phyloP scores from a whole-genome alignment of 352 stramenopile species.

The Phytophthora podocarpi region DNA sequence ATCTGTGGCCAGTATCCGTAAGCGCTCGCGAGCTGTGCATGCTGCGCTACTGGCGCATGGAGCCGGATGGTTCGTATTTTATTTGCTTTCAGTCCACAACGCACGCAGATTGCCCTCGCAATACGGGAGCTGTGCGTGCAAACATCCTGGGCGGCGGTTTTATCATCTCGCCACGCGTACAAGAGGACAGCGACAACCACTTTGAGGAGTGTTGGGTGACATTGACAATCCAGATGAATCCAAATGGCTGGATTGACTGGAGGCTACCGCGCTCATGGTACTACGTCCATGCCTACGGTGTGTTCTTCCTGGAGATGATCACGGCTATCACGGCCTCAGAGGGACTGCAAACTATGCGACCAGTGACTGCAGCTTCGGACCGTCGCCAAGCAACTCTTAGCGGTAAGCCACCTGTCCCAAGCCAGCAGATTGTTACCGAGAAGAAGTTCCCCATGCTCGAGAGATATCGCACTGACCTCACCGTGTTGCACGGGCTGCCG shows the following conservation, averaged over 20 bases:
- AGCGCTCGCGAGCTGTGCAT: constrained; percentile 76
- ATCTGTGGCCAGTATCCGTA: constrained; percentile 73
- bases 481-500: constrained; percentile 52
- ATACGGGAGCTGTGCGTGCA: constrained; percentile 47
- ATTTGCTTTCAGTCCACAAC: constrained; percentile 89
- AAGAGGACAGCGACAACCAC: constrained; percentile 59
- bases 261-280: constrained; percentile 64
- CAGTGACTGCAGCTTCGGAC: constrained; percentile 27
- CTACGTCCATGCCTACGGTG: constrained; percentile 78
- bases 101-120: constrained; percentile 53
- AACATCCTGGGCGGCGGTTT: constrained; percentile 81
- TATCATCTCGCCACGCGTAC: constrained; percentile 59
- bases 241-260: constrained; percentile 77
- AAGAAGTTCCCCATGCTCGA: constrained; percentile 64
- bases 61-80: constrained; percentile 82
- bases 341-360: constrained; percentile 26
- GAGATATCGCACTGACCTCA: constrained; percentile 66
- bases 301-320: constrained; percentile 84
- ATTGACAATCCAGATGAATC: constrained; percentile 82
- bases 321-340: constrained; percentile 46
- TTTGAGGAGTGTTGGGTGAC: constrained; percentile 84
- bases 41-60: constrained; percentile 84
- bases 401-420: constrained; percentile 25
- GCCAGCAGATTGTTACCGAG: constrained; percentile 67
- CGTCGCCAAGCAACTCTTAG: constrained; percentile 18